Evolutionary conservation across 495 filamentous ascomycete species (phyloP), one percentile per base, ranked within the genome.

Genomic region (Parathielavia hyrcaniae): DNA sequence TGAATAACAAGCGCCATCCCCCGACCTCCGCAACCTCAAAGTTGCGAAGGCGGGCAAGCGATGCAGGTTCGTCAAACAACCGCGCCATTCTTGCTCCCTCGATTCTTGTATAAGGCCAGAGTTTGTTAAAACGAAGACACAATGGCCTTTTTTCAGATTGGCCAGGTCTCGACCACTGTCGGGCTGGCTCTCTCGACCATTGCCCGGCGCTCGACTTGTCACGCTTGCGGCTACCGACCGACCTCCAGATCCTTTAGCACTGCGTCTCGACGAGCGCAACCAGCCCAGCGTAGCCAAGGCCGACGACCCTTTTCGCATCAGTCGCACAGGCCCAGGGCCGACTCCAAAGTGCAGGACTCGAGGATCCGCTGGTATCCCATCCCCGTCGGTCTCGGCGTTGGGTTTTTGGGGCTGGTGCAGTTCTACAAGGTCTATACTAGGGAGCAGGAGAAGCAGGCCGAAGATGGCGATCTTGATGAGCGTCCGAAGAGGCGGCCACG

Each of bases 311-410:
- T 64, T 44, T 71, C 72, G 30, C 61, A 68, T 54, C 59, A 62
- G 50, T 73, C 69, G 32, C 70, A 75, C 50, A 65, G 70, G 45
- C 75, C 75, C 13, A 66, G 66, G 49, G 73, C 75, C 61, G 67
- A 68, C 17, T 70, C 71, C 35, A 70, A 69, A n/a, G 64, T 82
- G 81, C 49, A 67, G 54, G 66, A 86, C 59, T 95, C 88, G 32
- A 93, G 86, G 64, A 81, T 96, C 50, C 82, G 88, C 79, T 98
- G 93, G 93, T 87, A 91, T 73, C 89, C 89, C n/a, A 97, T 98
- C 67, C 95, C 93, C 20, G 82, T 96, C 38, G 89, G 86, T 10
- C 77, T 97, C 6, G 93, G 93, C 44, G 86, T 97, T 61, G 89
- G 81, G 40, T 89, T 96, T 47, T 77, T 98, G 12, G 95, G 92